phyloP scores from a whole-genome alignment of 345 rosid genomes.

The Arabis hirsuta region DNA sequence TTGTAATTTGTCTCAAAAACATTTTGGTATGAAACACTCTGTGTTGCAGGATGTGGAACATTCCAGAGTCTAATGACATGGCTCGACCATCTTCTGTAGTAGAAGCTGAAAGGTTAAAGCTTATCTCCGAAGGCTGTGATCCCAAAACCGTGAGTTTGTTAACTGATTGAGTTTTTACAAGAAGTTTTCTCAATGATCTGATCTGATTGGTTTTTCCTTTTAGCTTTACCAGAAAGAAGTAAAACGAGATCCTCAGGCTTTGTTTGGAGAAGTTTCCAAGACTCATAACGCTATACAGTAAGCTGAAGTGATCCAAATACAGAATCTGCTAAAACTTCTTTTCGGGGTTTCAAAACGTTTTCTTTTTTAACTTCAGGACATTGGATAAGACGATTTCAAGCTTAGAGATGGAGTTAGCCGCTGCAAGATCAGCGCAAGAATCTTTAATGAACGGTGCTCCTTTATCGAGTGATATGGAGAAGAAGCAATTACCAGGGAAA shows the following conservation, averaged over 20 bases:
- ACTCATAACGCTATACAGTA: constrained; percentile 87
- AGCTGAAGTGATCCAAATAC: constrained; percentile 35
- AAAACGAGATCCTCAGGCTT: constrained; percentile 60
- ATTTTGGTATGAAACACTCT: constrained; percentile 19
- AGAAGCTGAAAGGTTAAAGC: constrained; percentile 75
- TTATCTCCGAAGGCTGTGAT: constrained; percentile 81
- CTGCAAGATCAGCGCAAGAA: constrained; percentile 87
- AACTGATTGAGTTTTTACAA: not conserved
- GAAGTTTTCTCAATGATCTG: constrained; percentile 43
- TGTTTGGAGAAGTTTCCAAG: constrained; percentile 71
- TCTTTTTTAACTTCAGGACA: constrained; percentile 53
- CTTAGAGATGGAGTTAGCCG: constrained; percentile 97
- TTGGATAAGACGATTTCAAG: constrained; percentile 93
- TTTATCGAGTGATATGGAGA: constrained; percentile 57
- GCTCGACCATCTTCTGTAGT: constrained; percentile 58
- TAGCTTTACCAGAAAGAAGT: constrained; percentile 76
- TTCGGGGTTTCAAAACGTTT: constrained; percentile 1
- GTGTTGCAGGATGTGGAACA: constrained; percentile 67
- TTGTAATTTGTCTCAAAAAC: not conserved
- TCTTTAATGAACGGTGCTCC: constrained; percentile 76
- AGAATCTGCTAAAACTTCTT: not conserved
- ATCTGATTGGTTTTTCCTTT: constrained; percentile 38
- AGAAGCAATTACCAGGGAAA: constrained; percentile 47
- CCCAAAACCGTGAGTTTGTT: constrained; percentile 65
- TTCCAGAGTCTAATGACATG: constrained; percentile 72